These are phyloP conservation scores for Lignosus rhinocerotis DNA, from an alignment of 1,284 basidiomycete species.

Conservation along the genomic window DNA sequence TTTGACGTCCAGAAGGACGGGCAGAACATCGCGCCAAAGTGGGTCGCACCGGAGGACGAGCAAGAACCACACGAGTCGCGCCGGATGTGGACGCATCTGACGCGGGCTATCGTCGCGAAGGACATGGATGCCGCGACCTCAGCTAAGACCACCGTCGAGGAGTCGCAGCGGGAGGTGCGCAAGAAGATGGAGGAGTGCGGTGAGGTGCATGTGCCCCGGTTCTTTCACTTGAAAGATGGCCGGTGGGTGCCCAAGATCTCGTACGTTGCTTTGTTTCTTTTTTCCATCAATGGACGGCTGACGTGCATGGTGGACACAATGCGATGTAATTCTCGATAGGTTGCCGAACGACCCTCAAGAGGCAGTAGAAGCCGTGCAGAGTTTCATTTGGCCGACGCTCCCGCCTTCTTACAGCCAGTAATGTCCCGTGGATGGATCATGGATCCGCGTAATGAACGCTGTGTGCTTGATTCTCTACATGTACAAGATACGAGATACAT, in stretches of 20 bases:
- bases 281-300: not conserved
- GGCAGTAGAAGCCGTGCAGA: conserved; percentile 58
- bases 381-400: conserved; percentile 58
- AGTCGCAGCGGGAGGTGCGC: conserved; percentile 86
- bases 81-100: conserved; percentile 86
- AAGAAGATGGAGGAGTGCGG: conserved; percentile 76
- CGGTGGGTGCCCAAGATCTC: conserved; percentile 81
- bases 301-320: not conserved
- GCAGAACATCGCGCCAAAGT: conserved; percentile 76
- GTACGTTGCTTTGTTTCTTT: conserved; percentile 40
- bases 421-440: not conserved
- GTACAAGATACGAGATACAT: not conserved
- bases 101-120: conserved; percentile 81
- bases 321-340: conserved; percentile 38
- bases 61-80: conserved; percentile 93
- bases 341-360: conserved; percentile 68
- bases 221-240: conserved; percentile 76
- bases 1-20: conserved; percentile 85
- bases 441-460: not conserved
- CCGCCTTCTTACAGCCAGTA: conserved; percentile 19
- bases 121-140: conserved; percentile 95
- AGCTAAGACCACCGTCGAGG: conserved; percentile 90
- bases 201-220: conserved; percentile 68
- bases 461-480: not conserved
- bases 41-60: conserved; percentile 80